Percentiles rank a stretch among this genome's conserved stretches.
Evolutionary conservation across 768 basidiomycete genomes (phyloP).

Genomic region (Mycena floridula): DNA sequence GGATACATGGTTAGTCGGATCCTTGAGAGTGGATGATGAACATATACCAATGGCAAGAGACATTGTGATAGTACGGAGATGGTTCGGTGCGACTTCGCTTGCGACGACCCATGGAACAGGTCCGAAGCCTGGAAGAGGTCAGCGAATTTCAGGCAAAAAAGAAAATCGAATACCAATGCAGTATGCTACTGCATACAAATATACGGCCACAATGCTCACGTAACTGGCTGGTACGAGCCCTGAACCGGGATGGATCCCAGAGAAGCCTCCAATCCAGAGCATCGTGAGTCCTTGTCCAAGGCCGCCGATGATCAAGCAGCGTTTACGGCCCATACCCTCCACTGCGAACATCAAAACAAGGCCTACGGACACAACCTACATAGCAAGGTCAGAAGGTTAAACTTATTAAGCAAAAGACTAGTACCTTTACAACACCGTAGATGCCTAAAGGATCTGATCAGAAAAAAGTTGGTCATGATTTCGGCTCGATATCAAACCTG

Average conservation of each 20-base stretch:
- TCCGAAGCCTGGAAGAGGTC: constrained; percentile 22
- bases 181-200: constrained; percentile 42
- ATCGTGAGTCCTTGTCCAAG: constrained; percentile 41
- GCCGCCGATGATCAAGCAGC: constrained; percentile 41
- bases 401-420: constrained; percentile 13
- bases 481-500: constrained; percentile 36
- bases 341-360: constrained; percentile 38
- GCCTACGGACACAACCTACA: constrained; percentile 34
- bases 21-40: too few species aligned
- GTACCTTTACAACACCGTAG: constrained; percentile 30
- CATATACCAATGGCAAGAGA: constrained; percentile 30
- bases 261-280: constrained; percentile 42
- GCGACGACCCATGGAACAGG: constrained; percentile 31
- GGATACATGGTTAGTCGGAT: too few species aligned
- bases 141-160: constrained; percentile 17
- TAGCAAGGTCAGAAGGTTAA: too few species aligned
- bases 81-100: constrained; percentile 38
- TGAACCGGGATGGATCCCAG: constrained; percentile 24
- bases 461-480: background rate
- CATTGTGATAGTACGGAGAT: constrained; percentile 32
- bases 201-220: constrained; percentile 38
- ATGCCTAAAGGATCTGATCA: constrained; percentile 14
- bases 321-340: constrained; percentile 42
- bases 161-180: constrained; percentile 30
- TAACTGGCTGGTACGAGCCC: constrained; percentile 32